Evolutionary conservation across 2,329 filamentous ascomycete species (phyloP), one percentile per base, ranked within the genome.

Genomic region (Onygena corvina): DNA sequence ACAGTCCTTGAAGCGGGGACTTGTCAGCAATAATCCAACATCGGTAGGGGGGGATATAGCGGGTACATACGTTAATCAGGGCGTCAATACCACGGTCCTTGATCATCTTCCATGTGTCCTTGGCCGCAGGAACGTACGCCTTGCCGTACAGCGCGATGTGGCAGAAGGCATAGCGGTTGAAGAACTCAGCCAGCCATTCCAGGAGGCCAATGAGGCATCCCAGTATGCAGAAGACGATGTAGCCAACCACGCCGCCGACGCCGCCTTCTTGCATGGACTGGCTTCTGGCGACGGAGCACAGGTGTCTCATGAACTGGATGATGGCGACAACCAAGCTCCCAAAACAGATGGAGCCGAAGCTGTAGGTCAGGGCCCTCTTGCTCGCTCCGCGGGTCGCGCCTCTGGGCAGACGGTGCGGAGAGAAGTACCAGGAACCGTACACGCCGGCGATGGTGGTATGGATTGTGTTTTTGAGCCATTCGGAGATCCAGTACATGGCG

Each of bases 121-220:
- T 94, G 30, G 89, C 88, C 0, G 88, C 85, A 1, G 80, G 74
- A 49, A 95, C 76, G 62, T 95, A 96, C 0, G 84, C 71, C 65
- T 93, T 93, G 14, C 90, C 90, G 62, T 95, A 95, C 0, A 95
- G 73, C 0, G 90, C 88, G 60, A 96, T 94, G 62, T 95, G 87
- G 25, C 81, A 88, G 67, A 93, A 94, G 0, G 88, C 88, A 58
- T 93, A 94, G 58, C 87, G 80, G 68, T 96, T 96, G 68, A 94
- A 74, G 60, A 94, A 92, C 55, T 87, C 75, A 0, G 92, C 79
- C 0, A 83, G 83, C 88, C 90, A 95, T 57, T 94, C 79, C 1
- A 95, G 68, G 1, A 94, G 60, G 2, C 76, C 70, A 50, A 95
- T 81, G 42, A 95, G 61, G 63, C 86, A 94, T 9, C 81, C 77